Conservation (phyloP, 805 yeast species). For the Saturnispora silvae region DNA sequence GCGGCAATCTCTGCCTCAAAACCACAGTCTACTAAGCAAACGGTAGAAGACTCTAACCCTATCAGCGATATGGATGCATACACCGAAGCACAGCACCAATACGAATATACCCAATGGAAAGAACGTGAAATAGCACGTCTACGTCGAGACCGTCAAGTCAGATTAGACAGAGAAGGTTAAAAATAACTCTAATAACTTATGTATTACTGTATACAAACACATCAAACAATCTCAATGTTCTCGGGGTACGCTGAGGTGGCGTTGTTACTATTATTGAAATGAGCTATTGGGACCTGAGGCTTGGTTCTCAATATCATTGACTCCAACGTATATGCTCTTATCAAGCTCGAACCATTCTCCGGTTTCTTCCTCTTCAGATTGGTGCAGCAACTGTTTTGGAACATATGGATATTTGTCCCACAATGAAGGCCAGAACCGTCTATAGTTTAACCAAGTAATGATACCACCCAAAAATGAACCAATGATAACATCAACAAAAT, state of each 20-base stretch:
- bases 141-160: slow-evolving; percentile 19
- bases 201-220: no score
- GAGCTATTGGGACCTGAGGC: slow-evolving; percentile 4
- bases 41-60: slow-evolving; percentile 15
- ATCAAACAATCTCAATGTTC: no score
- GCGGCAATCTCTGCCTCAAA: no score
- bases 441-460: slow-evolving; percentile 49
- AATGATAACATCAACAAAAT: slow-evolving; percentile 68
- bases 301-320: slow-evolving; percentile 7
- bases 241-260: no score
- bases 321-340: slow-evolving; percentile 4
- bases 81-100: slow-evolving; percentile 24
- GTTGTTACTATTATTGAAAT: no score
- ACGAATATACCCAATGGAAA: slow-evolving; percentile 29
- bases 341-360: slow-evolving; percentile 9
- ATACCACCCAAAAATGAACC: slow-evolving; percentile 61
- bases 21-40: no score
- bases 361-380: neutral
- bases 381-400: slow-evolving; percentile 21
- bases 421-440: slow-evolving; percentile 40
- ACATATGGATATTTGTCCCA: slow-evolving; percentile 27
- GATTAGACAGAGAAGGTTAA: slow-evolving; percentile 18
- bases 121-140: slow-evolving; percentile 25
- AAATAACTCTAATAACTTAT: no score
- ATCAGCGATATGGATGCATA: slow-evolving; percentile 47